Base-by-base conservation (phyloP, 805 yeast species). In the Ogataea philodendri region DNA sequence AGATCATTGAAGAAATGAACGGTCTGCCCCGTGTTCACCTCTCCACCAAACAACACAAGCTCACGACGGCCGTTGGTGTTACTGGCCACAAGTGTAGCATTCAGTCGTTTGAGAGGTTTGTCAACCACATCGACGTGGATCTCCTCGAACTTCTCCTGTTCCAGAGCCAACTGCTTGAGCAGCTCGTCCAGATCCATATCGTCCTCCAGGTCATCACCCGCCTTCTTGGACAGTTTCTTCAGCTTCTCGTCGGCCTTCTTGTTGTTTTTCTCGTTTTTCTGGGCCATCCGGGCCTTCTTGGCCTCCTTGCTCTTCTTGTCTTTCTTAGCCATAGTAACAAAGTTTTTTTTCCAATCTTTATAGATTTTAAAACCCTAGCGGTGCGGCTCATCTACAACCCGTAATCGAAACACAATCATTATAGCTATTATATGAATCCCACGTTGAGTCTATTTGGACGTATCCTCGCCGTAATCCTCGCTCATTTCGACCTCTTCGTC, bases 11-110 rank as follows among this genome's bases (percentile, higher is more conserved):
- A 84, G 58, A 90, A 90, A 47, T 67, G 72, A 8, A 69, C 69
- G 1, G 93, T 74, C 30, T 63, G 64, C 26, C 61, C 59, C 15
- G 70, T 61, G 3, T 80, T 69, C 30, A 63, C 60, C 62, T 90
- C 98, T 51, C 98, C 98, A 31, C 97, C 98, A 65, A 89, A 90
- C 31, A 90, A 59, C 10, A 88, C 55, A 40, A 90, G 64, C 61
- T 90, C 98, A 14, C 76, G 69, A 46, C 81, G 82, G 4, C 85
- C 85, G 40, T 81, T 85, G 9, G 70, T 61, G 5, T 95, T 95
- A 44, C 76, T 77, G 0, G 93, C 74, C 16, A 84, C 78, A 70
- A 90, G 64, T 0, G 90, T 67, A 0, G 89, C 76, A 52, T 84
- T 87, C 40, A 84, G 70, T 39, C 97, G 69, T 42, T 69, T 77